A percentile compares a stretch with the other conserved stretches of the same genome.
Conservation (phyloP, 129 eudicot species). For the Flaveria bidentis region DNA sequence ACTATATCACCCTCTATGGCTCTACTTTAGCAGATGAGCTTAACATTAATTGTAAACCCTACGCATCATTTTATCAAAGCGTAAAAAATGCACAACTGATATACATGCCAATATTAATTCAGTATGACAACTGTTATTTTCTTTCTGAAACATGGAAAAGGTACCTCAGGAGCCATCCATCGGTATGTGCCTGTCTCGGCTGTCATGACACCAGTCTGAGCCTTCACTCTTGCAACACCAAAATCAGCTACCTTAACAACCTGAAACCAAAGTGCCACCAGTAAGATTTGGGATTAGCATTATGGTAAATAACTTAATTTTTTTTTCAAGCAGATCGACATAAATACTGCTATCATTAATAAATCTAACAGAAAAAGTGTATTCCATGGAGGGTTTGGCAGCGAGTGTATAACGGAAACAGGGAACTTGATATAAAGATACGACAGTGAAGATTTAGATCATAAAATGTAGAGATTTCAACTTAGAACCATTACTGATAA, state of each 20-base stretch:
- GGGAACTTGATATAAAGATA: background rate
- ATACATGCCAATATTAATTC: background rate
- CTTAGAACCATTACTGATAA: background rate
- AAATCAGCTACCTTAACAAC: constrained; percentile 99
- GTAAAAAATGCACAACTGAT: background rate
- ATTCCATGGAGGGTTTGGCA: background rate
- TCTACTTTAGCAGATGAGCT: background rate
- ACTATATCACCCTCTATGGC: background rate
- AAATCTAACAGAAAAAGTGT: background rate
- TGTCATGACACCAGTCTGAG: constrained; percentile 98
- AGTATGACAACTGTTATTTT: background rate
- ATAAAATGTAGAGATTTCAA: background rate
- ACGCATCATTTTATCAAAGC: background rate
- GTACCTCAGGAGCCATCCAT: constrained; percentile 99
- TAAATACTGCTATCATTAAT: background rate
- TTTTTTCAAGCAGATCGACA: background rate
- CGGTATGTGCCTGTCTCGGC: constrained; percentile 98
- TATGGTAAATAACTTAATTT: constrained; percentile 2
- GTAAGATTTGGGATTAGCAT: background rate
- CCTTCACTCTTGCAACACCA: constrained; percentile 98
- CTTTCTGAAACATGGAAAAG: background rate
- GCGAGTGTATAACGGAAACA: background rate
- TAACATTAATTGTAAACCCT: background rate
- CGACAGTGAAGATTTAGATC: background rate
- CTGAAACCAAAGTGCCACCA: constrained; percentile 40